Evolutionary conservation across 2,329 filamentous ascomycete genomes (phyloP), one percentile per base, ranked within the genome.

Genomic region (Fusarium hostae): DNA sequence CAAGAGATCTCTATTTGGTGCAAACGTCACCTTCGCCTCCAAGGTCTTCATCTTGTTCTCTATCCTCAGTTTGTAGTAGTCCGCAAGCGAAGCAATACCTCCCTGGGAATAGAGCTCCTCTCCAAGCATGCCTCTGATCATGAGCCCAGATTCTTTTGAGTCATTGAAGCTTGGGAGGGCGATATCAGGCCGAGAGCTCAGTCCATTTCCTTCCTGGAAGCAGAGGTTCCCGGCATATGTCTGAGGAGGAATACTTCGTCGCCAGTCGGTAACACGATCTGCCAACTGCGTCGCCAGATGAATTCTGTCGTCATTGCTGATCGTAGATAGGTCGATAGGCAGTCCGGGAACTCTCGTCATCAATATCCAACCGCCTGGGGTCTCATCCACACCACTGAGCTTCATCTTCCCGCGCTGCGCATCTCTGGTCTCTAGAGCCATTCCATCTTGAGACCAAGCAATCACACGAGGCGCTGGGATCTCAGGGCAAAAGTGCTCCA

Each of bases 361-460:
- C 15, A 70, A 26, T 8, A 67, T 50, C 63, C 66, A 68, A 3
- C 66, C 63, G 1, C 50, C 35, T 22, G 28, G 3, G 3, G 4
- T 22, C 15, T 40, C 34, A 1, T 32, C 24, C 6, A n/a, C 2
- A 32, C 12, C 12, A 1, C 6, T 8, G 1, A 32, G 15, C 3
- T 13, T 35, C 32, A 52, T n/a, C 12, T n/a, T 13, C 6, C 28
- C 1, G 1, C 1, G 10, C 12, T 11, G n/a, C 5, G 30, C 1
- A 16, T 18, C 37, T 5, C 8, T 24, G 3, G 13, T 18, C 1
- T 13, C 7, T 8, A 60, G 12, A 10, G 4, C 11, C 1, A 18
- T 5, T 34, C 59, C 59, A 41, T 68, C 55, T 9, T 60, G 59
- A 3, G 66, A 70, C 66, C 66, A 70, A 3, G 66, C 66, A 7